Conservation (phyloP, 768 basidiomycete genomes). For the Phlebiopsis flavidoalba region DNA sequence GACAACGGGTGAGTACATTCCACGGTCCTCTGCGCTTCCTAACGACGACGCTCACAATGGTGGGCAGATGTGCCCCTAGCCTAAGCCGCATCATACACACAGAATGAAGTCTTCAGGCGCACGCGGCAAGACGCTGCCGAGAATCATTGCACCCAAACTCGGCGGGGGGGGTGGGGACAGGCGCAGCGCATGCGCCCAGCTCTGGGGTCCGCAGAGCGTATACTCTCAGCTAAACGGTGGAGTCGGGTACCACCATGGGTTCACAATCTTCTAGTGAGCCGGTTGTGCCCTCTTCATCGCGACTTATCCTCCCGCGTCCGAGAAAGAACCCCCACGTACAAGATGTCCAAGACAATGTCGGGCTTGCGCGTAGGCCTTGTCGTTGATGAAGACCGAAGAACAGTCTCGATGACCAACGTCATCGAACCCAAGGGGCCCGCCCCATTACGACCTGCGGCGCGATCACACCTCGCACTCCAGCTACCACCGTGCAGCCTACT, state of each 20-base stretch:
- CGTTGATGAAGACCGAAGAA: constrained; percentile 8
- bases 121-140: too few relatives aligned
- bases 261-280: constrained; percentile 15
- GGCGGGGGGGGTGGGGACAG: too few relatives aligned
- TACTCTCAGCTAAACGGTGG: constrained; percentile 20
- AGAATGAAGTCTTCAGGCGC: too few relatives aligned
- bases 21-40: too few relatives aligned
- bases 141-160: constrained; percentile 13
- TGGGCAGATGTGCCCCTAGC: too few relatives aligned
- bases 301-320: constrained; percentile 9
- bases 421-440: too few relatives aligned
- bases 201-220: constrained; percentile 18
- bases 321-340: constrained; percentile 4
- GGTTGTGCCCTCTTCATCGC: constrained; percentile 6
- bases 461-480: background rate
- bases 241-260: constrained; percentile 2
- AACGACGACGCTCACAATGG: too few relatives aligned
- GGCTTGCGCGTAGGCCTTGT: background rate
- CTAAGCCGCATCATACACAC: too few relatives aligned
- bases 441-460: background rate
- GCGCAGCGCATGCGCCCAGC: constrained; percentile 16
- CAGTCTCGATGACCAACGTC: constrained; percentile 20
- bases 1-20: too few relatives aligned
- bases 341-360: constrained; percentile 4
- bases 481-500: background rate